Base-by-base conservation (phyloP, 164 flowering plant genomes). In the Stephania yunnanensis region DNA sequence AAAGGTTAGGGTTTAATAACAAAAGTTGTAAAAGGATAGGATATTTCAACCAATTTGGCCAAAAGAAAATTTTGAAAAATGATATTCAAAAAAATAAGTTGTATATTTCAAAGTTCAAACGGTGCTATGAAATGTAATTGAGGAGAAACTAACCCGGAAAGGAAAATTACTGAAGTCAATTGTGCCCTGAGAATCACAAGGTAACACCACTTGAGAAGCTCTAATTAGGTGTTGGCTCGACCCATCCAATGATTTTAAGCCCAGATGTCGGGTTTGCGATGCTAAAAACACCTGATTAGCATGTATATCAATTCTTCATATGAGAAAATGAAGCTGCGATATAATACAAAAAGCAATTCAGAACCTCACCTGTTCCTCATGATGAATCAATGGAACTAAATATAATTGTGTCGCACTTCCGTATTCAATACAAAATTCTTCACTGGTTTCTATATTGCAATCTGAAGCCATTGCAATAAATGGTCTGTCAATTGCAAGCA, bases 81-180 rank as follows among this genome's bases (percentile, higher is more conserved):
- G 31, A 71, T 10, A 71, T 70, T 55, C 29, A 52, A 7, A 68
- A 20, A n/a, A 22, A n/a, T 31, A 30, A 58, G 15, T 9, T 50
- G 55, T 1, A 7, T n/a, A 58, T 58, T 15, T 15, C 7, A 58
- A n/a, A 15, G 6, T 15, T 15, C 7, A 58, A n/a, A 15, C 17
- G 19, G 64, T 15, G 19, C 19, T 58, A 58, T 58, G n/a, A 19
- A 58, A 58, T 15, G 19, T 15, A 58, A 15, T 58, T 15, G 15
- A 63, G 65, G 58, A 55, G 25, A 71, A 76, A 84, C 96, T 89
- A 82, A 93, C 99, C 74, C 81, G 89, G 75, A 90, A 89, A 76
- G 99, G 99, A 84, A 87, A 95, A 79, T 83, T 82, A 74, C 95
- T 92, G 86, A 90, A 95, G 83, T 95, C 98, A 83, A 95, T 84